phyloP scores from a whole-genome alignment of 2,329 filamentous ascomycete genomes.

The Cytospora leucostoma region DNA sequence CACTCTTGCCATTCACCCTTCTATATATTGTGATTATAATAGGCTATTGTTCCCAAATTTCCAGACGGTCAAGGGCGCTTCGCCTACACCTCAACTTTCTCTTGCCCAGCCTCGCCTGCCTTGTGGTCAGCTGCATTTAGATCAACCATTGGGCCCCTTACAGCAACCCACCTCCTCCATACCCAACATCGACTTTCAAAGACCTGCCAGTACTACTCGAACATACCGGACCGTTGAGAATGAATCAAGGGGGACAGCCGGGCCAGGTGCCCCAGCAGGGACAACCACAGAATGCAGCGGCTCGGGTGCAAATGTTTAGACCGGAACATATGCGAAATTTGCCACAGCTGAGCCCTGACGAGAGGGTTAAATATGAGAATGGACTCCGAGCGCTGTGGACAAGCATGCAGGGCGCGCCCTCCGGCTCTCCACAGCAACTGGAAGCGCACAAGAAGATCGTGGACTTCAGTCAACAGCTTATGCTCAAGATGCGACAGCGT shows the following conservation, averaged over 20 bases:
- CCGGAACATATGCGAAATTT: slow-evolving; percentile 55
- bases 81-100: not conserved
- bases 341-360: slow-evolving; percentile 52
- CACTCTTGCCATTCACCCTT: not conserved
- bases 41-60: not conserved
- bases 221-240: not conserved
- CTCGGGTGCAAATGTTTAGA: slow-evolving; percentile 46
- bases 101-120: not conserved
- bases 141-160: not conserved
- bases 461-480: slow-evolving; percentile 62
- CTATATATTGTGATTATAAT: not conserved
- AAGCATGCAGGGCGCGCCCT: slow-evolving; percentile 49
- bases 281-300: slow-evolving; percentile 21
- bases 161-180: not conserved
- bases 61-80: not conserved
- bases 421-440: slow-evolving; percentile 51
- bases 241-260: slow-evolving; percentile 29
- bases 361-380: slow-evolving; percentile 60
- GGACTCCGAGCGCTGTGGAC: slow-evolving; percentile 58
- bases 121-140: not conserved
- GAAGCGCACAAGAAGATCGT: slow-evolving; percentile 58
- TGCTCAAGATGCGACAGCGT: slow-evolving; percentile 50
- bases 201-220: not conserved
- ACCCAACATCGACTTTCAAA: not conserved
- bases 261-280: slow-evolving; percentile 29